Evolutionary conservation across 2,329 filamentous ascomycete genomes (phyloP).

Genomic region (Hypoxylon sp.): DNA sequence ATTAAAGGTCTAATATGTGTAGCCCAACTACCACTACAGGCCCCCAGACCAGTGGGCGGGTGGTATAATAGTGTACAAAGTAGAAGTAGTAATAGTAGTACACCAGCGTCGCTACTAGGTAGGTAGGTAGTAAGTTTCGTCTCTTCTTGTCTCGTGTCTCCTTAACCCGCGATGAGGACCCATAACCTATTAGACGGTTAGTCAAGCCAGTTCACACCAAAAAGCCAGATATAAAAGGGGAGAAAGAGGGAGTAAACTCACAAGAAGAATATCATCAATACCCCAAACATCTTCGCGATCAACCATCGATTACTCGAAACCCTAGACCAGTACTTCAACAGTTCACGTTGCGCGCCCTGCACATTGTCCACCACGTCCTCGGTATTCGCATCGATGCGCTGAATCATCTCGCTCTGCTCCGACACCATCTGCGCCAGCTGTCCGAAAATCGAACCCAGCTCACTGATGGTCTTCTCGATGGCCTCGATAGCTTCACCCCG

Average conservation of each 20-base stretch:
- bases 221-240: constrained; percentile 10
- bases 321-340: constrained; percentile 96
- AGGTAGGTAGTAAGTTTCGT: constrained; percentile 27
- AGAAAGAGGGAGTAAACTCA: constrained; percentile 55
- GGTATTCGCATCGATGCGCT: constrained; percentile 96
- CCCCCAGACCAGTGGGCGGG: constrained; percentile 23
- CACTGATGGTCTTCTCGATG: constrained; percentile 94
- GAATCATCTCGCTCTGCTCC: constrained; percentile 95
- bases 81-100: constrained; percentile 35
- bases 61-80: constrained; percentile 48
- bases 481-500: constrained; percentile 96
- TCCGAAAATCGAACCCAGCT: constrained; percentile 92
- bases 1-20: constrained; percentile 44
- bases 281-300: constrained; percentile 87
- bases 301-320: constrained; percentile 97
- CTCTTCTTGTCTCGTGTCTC: constrained; percentile 21
- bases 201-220: neutral
- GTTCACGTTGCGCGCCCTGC: constrained; percentile 92
- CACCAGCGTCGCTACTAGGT: constrained; percentile 38
- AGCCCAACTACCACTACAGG: constrained; percentile 31
- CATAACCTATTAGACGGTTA: constrained; percentile 65
- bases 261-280: constrained; percentile 94
- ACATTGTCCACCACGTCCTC: constrained; percentile 99
- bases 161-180: constrained; percentile 74
- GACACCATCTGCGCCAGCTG: constrained; percentile 97